Conservation (phyloP, 257 asterid species). For the Jacaranda copaia region DNA sequence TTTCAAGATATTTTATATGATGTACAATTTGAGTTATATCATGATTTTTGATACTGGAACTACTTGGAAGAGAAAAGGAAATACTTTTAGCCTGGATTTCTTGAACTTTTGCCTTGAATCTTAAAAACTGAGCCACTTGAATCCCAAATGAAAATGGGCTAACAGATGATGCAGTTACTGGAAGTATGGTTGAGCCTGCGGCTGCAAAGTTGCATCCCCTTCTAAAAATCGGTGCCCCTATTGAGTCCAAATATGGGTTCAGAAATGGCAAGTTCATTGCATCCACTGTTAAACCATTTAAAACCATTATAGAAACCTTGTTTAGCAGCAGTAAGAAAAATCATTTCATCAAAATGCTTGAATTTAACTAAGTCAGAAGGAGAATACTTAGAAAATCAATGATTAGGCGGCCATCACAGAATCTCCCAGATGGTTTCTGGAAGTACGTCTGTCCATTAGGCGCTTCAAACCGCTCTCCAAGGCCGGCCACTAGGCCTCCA, state of each 20-base stretch:
- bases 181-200: slow-evolving; percentile 75
- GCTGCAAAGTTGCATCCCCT: slow-evolving; percentile 91
- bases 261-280: slow-evolving; percentile 88
- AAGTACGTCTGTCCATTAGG: slow-evolving; percentile 88
- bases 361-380: neutral
- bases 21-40: neutral
- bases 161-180: slow-evolving; percentile 64
- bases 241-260: slow-evolving; percentile 81
- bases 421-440: slow-evolving; percentile 88
- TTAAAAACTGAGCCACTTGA: slow-evolving; percentile 87
- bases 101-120: slow-evolving; percentile 78
- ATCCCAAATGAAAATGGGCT: slow-evolving; percentile 81
- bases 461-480: slow-evolving; percentile 66
- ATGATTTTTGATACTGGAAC: neutral
- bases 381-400: slow-evolving; percentile 71
- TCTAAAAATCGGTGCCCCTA: slow-evolving; percentile 73
- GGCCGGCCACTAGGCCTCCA: slow-evolving; percentile 75
- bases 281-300: slow-evolving; percentile 66
- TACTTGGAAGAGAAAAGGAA: slow-evolving; percentile 1
- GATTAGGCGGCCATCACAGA: slow-evolving; percentile 87
- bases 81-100: slow-evolving; percentile 70
- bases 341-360: neutral
- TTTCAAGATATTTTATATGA: neutral
- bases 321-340: slow-evolving; percentile 8
- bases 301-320: neutral